A percentile compares a stretch with the other conserved stretches of the same genome.
phyloP scores from a whole-genome alignment of 2,329 filamentous ascomycete species.

The Cercospora citrullina region DNA sequence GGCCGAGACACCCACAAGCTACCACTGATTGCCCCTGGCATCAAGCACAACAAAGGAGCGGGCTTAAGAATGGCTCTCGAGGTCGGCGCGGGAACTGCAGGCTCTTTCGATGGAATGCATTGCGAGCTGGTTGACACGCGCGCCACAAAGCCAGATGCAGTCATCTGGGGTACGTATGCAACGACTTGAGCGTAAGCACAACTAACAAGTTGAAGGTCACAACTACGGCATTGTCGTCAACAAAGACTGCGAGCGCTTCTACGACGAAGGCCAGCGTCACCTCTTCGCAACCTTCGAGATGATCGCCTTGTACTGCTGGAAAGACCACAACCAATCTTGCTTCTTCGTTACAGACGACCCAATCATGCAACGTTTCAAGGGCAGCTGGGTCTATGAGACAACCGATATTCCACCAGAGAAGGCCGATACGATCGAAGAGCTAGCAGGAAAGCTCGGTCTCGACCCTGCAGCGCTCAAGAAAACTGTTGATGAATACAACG shows the following conservation, averaged over 20 bases:
- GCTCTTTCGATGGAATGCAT: slow-evolving; percentile 46
- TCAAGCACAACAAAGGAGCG: slow-evolving; percentile 45
- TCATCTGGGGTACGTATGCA: slow-evolving; percentile 38
- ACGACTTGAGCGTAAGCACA: not conserved
- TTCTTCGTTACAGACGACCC: slow-evolving; percentile 46
- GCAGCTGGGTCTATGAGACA: slow-evolving; percentile 48
- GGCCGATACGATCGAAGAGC: slow-evolving; percentile 43
- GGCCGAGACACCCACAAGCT: slow-evolving; percentile 43
- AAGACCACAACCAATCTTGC: slow-evolving; percentile 45
- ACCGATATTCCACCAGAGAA: slow-evolving; percentile 45
- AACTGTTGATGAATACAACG: slow-evolving; percentile 45
- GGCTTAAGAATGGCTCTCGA: slow-evolving; percentile 46
- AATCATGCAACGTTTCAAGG: slow-evolving; percentile 47
- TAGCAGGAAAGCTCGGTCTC: slow-evolving; percentile 43
- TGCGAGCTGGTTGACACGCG: slow-evolving; percentile 47
- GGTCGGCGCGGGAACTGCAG: slow-evolving; percentile 44
- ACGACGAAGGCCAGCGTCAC: slow-evolving; percentile 90
- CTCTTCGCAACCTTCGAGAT: slow-evolving; percentile 49
- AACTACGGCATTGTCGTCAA: slow-evolving; percentile 50
- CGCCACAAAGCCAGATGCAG: slow-evolving; percentile 45
- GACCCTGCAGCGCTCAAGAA: slow-evolving; percentile 42
- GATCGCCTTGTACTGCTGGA: slow-evolving; percentile 45
- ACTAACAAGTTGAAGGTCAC: slow-evolving; percentile 32
- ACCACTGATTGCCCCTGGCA: slow-evolving; percentile 45
- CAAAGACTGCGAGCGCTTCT: slow-evolving; percentile 63